Evolutionary conservation across 106 monocot species (phyloP).

Genomic region (Chionographis japonica): DNA sequence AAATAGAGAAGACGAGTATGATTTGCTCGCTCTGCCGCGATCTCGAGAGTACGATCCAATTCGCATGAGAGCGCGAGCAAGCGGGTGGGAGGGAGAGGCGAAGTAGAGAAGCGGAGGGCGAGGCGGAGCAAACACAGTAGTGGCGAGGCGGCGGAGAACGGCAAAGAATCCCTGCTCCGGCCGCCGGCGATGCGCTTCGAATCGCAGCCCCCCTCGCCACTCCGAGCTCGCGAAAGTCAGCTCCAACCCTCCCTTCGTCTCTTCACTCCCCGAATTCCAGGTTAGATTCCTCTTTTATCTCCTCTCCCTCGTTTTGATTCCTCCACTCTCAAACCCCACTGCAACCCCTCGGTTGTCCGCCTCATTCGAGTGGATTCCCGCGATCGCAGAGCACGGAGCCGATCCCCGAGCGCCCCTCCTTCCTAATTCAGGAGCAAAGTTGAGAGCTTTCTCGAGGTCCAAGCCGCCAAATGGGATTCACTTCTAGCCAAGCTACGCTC

Average conservation of each 20-base stretch:
- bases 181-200: constrained; percentile 2
- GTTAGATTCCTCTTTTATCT: neutral
- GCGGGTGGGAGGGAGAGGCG: neutral
- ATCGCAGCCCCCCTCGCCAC: neutral
- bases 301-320: neutral
- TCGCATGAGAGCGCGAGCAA: neutral
- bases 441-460: constrained; percentile 5
- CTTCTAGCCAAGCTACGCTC: too few relatives aligned
- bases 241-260: neutral
- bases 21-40: too few relatives aligned
- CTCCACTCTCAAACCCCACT: neutral
- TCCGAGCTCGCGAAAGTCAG: constrained; percentile 5
- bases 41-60: neutral
- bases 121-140: neutral
- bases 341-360: neutral
- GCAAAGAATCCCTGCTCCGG: constrained; percentile 8
- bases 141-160: neutral
- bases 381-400: constrained; percentile 2
- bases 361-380: constrained; percentile 3
- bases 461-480: neutral
- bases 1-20: too few relatives aligned
- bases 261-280: neutral
- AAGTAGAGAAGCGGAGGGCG: neutral
- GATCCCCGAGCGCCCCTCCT: neutral
- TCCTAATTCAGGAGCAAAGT: neutral